A percentile compares a stretch with the other conserved stretches of the same genome.
These are phyloP conservation scores for Podila verticillata DNA, from an alignment of 192 early-diverging fungal species.

Conservation along the genomic window DNA sequence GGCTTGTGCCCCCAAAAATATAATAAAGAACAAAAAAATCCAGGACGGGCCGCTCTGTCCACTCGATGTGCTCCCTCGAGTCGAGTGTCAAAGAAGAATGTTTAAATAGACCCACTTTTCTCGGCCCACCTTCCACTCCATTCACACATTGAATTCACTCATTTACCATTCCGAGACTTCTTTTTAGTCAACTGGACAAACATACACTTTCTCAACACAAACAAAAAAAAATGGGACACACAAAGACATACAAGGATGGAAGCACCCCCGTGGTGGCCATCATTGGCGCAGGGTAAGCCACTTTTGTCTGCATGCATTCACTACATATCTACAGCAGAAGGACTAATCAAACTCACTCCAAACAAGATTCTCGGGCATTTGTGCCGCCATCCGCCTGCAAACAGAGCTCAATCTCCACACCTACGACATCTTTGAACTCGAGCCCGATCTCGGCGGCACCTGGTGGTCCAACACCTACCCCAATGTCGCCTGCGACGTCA, in stretches of 20 bases:
- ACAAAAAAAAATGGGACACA: conserved; percentile 12
- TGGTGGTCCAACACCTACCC: conserved; percentile 62
- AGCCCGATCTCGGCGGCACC: conserved; percentile 61
- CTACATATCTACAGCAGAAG: no score
- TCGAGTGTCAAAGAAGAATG: no score
- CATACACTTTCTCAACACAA: not conserved
- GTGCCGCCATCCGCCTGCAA: conserved; percentile 60
- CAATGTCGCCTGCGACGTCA: conserved; percentile 65
- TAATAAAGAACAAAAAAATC: no score
- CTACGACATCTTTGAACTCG: conserved; percentile 55
- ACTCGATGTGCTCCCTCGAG: no score
- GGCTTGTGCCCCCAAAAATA: no score
- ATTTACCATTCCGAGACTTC: no score
- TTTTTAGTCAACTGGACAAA: no score
- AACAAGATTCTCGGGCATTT: conserved; percentile 55
- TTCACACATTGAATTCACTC: no score
- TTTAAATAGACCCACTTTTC: no score
- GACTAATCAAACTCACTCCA: no score
- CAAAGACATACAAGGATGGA: conserved; percentile 48
- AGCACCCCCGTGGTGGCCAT: conserved; percentile 49
- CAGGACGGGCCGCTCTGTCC: no score
- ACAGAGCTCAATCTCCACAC: conserved; percentile 54
- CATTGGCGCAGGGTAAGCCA: conserved; percentile 54
- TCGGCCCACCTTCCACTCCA: no score
- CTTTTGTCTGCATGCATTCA: not conserved